A percentile compares a stretch with the other conserved stretches of the same genome.
Evolutionary conservation across 2,329 filamentous ascomycete genomes (phyloP).

Genomic region (Diaporthe aspalathi): DNA sequence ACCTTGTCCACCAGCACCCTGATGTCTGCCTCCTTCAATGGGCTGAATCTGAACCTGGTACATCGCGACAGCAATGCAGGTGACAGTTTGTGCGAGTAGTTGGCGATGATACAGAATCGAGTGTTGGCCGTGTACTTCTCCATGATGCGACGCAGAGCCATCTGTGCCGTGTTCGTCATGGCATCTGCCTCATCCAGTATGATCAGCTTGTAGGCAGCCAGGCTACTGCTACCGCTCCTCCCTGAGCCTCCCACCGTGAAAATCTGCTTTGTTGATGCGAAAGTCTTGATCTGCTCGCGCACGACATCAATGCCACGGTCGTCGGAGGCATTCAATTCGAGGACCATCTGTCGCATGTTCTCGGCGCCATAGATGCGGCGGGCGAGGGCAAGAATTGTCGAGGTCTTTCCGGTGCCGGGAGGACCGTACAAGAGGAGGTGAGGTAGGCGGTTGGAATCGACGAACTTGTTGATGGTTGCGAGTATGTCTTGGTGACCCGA

Average conservation of each 20-base stretch:
- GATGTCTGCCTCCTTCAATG: slow-evolving; percentile 90
- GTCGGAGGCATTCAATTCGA: slow-evolving; percentile 97
- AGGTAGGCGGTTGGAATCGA: slow-evolving; percentile 92
- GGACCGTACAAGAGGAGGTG: slow-evolving; percentile 97
- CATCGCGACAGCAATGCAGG: slow-evolving; percentile 92
- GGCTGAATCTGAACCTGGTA: slow-evolving; percentile 94
- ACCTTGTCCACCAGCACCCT: slow-evolving; percentile 87
- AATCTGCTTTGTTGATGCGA: slow-evolving; percentile 97
- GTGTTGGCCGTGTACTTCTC: slow-evolving; percentile 99
- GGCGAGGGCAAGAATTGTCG: slow-evolving; percentile 92
- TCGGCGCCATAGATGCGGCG: slow-evolving; percentile 90
- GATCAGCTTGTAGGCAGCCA: slow-evolving; percentile 92
- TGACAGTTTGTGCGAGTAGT: slow-evolving; percentile 98
- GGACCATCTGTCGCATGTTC: slow-evolving; percentile 98
- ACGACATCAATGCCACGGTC: slow-evolving; percentile 98
- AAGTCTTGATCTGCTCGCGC: slow-evolving; percentile 98
- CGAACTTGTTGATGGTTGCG: slow-evolving; percentile 96
- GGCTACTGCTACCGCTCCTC: slow-evolving; percentile 57
- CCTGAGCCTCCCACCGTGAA: slow-evolving; percentile 72
- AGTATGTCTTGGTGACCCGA: slow-evolving; percentile 98
- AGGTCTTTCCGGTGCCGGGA: slow-evolving; percentile 97
- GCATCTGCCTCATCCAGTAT: slow-evolving; percentile 99
- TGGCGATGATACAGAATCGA: slow-evolving; percentile 97
- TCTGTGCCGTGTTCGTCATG: slow-evolving; percentile 99
- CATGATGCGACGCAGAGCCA: slow-evolving; percentile 97